Evolutionary conservation across 2,329 filamentous ascomycete genomes (phyloP).

Genomic region (Colletotrichum karsti): DNA sequence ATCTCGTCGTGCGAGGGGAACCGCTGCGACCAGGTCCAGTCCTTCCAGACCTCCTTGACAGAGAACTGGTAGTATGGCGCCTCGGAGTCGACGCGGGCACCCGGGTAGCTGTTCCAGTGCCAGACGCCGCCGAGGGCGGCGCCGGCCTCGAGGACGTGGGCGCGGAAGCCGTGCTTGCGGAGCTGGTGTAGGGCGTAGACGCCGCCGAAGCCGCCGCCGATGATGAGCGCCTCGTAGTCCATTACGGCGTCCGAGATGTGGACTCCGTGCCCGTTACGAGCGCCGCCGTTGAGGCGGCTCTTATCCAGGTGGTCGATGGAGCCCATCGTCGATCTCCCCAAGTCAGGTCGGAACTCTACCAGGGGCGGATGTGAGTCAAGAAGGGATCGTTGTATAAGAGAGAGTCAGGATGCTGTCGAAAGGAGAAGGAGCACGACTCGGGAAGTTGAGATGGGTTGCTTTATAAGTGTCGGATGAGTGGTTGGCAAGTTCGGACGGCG

Average conservation of each 20-base stretch:
- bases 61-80: constrained; percentile 45
- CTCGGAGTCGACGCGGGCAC: constrained; percentile 49
- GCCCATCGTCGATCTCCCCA: not conserved
- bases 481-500: not conserved
- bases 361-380: not conserved
- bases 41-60: constrained; percentile 47
- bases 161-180: constrained; percentile 42
- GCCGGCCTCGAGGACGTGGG: constrained; percentile 47
- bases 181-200: constrained; percentile 43
- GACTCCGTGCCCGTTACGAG: not conserved
- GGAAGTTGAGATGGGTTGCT: not conserved
- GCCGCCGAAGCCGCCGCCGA: constrained; percentile 37
- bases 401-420: not conserved
- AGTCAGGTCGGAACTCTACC: constrained; percentile 1
- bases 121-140: constrained; percentile 50
- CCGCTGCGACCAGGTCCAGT: constrained; percentile 52
- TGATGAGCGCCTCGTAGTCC: constrained; percentile 32
- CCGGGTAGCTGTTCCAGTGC: constrained; percentile 54
- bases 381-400: not conserved
- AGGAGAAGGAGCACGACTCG: not conserved
- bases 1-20: constrained; percentile 51
- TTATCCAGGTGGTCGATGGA: constrained; percentile 1
- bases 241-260: not conserved
- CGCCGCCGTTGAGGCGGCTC: not conserved
- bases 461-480: not conserved